These are phyloP conservation scores for Paraphysoderma sedebokerense DNA, from an alignment of 371 early-diverging fungal genomes.

Conservation along the genomic window DNA sequence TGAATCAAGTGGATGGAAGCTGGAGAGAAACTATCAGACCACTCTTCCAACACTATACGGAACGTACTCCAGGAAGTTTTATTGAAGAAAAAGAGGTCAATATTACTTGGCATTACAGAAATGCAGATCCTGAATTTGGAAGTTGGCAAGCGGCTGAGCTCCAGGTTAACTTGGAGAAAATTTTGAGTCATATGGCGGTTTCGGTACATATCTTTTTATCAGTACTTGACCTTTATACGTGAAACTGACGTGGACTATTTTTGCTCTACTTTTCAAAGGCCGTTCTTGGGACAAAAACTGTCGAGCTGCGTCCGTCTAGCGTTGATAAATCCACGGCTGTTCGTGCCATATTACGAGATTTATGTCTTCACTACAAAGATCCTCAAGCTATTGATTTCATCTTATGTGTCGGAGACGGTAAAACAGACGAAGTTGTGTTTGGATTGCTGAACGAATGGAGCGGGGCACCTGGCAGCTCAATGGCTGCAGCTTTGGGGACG, in stretches of 20 bases:
- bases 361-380: too few species aligned
- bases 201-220: slow-evolving; percentile 45
- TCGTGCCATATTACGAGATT: slow-evolving; percentile 69
- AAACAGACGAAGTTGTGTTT: slow-evolving; percentile 84
- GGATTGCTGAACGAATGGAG: slow-evolving; percentile 34
- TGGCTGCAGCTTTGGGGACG: too few species aligned
- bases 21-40: slow-evolving; percentile 85
- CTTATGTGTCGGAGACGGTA: slow-evolving; percentile 80
- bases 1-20: slow-evolving; percentile 61
- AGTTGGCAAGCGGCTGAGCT: slow-evolving; percentile 66
- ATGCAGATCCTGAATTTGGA: slow-evolving; percentile 4
- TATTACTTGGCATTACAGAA: background rate
- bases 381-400: slow-evolving; percentile 31
- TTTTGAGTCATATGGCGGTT: slow-evolving; percentile 80
- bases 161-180: slow-evolving; percentile 82
- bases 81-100: slow-evolving; percentile 3
- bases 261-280: too few species aligned
- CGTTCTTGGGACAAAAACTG: slow-evolving; percentile 81
- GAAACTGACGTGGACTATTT: too few species aligned
- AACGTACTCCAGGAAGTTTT: background rate
- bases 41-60: slow-evolving; percentile 4
- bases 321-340: slow-evolving; percentile 81
- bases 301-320: slow-evolving; percentile 79
- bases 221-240: too few species aligned
- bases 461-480: background rate